Evolutionary conservation across 1,284 basidiomycete genomes (phyloP).

Genomic region (Austroboletus novae-zelandiae): DNA sequence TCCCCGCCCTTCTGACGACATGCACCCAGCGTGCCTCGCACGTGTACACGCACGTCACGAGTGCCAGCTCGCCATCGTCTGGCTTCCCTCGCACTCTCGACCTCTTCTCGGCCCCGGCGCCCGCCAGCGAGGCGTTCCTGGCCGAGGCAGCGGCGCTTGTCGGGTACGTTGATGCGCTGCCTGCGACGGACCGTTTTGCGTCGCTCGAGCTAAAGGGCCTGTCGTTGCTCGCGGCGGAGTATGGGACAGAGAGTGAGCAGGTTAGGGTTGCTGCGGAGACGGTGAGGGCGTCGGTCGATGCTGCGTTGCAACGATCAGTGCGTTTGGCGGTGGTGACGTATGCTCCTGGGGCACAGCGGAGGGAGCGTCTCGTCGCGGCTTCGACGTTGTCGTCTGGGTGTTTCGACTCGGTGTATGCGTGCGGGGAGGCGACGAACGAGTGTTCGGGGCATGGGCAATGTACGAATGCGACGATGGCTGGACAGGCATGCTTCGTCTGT

Average conservation of each 20-base stretch:
- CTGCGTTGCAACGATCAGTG: conserved; percentile 39
- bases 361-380: conserved; percentile 23
- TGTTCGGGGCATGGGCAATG: conserved; percentile 76
- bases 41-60: conserved; percentile 53
- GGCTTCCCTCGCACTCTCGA: conserved; percentile 40
- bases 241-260: conserved; percentile 52
- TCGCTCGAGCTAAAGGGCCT: conserved; percentile 59
- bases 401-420: conserved; percentile 52
- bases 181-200: conserved; percentile 47
- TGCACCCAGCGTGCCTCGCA: conserved; percentile 58
- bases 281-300: conserved; percentile 45
- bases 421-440: conserved; percentile 56
- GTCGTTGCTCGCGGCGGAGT: conserved; percentile 41
- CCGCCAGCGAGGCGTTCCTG: conserved; percentile 40
- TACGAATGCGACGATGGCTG: conserved; percentile 54
- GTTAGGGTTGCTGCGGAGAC: conserved; percentile 46
- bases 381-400: conserved; percentile 52
- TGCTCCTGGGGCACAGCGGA: conserved; percentile 9
- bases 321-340: conserved; percentile 56
- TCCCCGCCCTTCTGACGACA: conserved; percentile 49
- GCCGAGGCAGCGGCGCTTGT: conserved; percentile 44
- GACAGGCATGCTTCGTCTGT: conserved; percentile 72
- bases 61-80: conserved; percentile 25
- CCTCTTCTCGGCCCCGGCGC: conserved; percentile 39
- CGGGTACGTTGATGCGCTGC: conserved; percentile 49